Evolutionary conservation across 768 basidiomycete genomes (phyloP).

Genomic region (Lenzites betulinus): DNA sequence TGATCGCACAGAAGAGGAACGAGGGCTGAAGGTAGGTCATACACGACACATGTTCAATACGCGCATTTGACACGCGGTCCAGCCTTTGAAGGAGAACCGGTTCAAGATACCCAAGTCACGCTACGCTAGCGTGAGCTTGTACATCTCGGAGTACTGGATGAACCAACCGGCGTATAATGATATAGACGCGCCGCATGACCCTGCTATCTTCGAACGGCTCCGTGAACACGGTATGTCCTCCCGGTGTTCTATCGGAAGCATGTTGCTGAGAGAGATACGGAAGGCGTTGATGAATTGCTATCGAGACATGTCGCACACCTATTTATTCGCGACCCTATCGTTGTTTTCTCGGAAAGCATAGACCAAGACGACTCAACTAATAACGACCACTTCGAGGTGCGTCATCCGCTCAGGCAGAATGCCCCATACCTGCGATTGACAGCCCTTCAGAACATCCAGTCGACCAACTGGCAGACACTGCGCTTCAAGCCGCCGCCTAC

Average conservation of each 20-base stretch:
- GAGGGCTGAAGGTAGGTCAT: slow-evolving; percentile 71
- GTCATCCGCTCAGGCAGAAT: slow-evolving; percentile 9
- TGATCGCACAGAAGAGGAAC: slow-evolving; percentile 93
- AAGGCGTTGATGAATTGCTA: slow-evolving; percentile 84
- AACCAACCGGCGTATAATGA: slow-evolving; percentile 97
- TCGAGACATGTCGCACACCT: slow-evolving; percentile 93
- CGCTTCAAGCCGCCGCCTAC: slow-evolving; percentile 98
- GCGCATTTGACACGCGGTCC: slow-evolving; percentile 3
- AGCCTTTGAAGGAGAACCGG: slow-evolving; percentile 78
- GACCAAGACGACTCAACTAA: slow-evolving; percentile 87
- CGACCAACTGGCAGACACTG: slow-evolving; percentile 99
- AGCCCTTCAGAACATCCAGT: slow-evolving; percentile 84
- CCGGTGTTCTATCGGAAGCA: background rate
- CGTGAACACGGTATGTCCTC: slow-evolving; percentile 65
- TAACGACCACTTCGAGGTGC: slow-evolving; percentile 94
- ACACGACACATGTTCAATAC: background rate
- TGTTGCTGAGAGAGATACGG: no score
- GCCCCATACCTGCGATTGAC: background rate
- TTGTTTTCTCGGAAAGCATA: slow-evolving; percentile 92
- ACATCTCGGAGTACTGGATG: slow-evolving; percentile 82
- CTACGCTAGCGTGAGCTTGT: slow-evolving; percentile 94
- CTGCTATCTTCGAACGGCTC: slow-evolving; percentile 71
- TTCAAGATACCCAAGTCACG: slow-evolving; percentile 93
- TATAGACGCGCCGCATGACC: slow-evolving; percentile 76
- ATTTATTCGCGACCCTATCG: slow-evolving; percentile 96